Conservation (phyloP, 257 asterid species). For the Plantago ovata region DNA sequence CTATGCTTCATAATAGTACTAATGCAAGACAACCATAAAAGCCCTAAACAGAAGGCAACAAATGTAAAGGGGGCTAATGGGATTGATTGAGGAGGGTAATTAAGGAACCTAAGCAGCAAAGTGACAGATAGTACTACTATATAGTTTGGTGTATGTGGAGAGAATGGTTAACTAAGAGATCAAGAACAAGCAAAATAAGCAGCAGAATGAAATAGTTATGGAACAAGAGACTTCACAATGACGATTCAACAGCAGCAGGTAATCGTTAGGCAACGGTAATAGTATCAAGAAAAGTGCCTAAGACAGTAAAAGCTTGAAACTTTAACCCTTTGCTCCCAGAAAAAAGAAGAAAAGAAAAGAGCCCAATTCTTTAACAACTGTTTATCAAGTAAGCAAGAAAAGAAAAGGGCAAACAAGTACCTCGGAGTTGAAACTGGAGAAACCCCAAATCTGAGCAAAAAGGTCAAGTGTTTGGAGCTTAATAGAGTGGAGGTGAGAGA, state of each 20-base stretch:
- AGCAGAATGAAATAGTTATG: not conserved
- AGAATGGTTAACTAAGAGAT: not conserved
- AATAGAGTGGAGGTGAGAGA: no score
- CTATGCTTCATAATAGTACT: conserved; percentile 10
- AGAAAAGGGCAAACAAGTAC: no score
- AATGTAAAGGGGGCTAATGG: not conserved
- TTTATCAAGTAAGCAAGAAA: no score
- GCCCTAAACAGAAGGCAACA: not conserved
- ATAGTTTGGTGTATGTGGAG: not conserved
- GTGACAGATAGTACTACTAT: no score
- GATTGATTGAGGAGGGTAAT: no score
- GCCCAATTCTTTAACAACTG: no score
- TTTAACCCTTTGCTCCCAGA: conserved; percentile 2
- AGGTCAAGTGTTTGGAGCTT: no score
- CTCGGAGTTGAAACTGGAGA: no score
- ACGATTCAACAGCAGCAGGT: not conserved
- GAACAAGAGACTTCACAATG: conserved; percentile 5
- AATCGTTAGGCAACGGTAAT: conserved; percentile 9
- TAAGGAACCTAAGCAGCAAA: no score
- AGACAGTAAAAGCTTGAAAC: conserved; percentile 1
- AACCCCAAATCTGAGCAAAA: no score
- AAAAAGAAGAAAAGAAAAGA: not conserved
- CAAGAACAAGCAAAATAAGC: not conserved
- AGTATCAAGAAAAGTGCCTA: conserved; percentile 10
- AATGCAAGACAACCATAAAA: not conserved